Conservation (phyloP, 129 eudicot species). For the Daucus carota region DH1_v3.0 NC_030384.2:40696501-40697000, state of each 20-base stretch:
- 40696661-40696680: not conserved
- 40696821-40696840: not conserved
- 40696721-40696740: not conserved
- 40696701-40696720: too few species aligned
- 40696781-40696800: too few species aligned
- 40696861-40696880: not conserved
- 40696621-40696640: not conserved
- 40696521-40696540: not conserved
- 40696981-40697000: not conserved
- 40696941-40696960: conserved; percentile 21
- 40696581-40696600: not conserved
- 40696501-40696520: not conserved
- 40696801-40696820: too few species aligned
- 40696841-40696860: not conserved
- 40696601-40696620: not conserved
- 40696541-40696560: not conserved
- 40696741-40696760: too few species aligned
- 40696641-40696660: not conserved
- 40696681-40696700: not conserved
- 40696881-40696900: conserved; percentile 22
- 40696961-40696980: conserved; percentile 22
- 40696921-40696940: conserved; percentile 22
- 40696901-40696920: conserved; percentile 20
- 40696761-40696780: too few species aligned
- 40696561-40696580: not conserved